Evolutionary conservation across 129 eudicot species (phyloP).

Genomic region (Pseudognaphalium luteoalbum): DNA sequence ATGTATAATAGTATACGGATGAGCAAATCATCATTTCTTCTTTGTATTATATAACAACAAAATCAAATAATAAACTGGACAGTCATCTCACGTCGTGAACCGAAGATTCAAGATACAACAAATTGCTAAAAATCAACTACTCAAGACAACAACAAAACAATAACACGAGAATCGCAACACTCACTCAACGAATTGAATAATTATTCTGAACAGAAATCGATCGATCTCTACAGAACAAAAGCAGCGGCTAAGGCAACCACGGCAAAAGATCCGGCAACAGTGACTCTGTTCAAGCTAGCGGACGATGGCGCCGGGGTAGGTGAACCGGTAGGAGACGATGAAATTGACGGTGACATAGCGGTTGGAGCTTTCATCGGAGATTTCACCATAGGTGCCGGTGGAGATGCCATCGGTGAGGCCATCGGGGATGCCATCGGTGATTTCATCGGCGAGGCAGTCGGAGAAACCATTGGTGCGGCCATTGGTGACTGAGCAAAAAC

Average conservation of each 20-base stretch:
- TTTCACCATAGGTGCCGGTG: constrained; percentile 37
- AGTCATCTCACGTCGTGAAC: neutral
- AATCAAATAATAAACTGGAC: too few species aligned
- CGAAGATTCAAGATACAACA: constrained; percentile 24
- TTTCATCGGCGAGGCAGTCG: constrained; percentile 40
- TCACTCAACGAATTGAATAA: constrained; percentile 9
- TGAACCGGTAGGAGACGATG: constrained; percentile 36
- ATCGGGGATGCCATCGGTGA: constrained; percentile 40
- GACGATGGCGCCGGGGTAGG: constrained; percentile 36
- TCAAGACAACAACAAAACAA: neutral
- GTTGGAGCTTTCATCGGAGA: constrained; percentile 32
- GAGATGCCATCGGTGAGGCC: constrained; percentile 41
- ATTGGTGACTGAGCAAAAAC: constrained; percentile 65
- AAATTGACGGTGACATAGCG: constrained; percentile 29
- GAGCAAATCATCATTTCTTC: neutral
- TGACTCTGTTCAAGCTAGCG: constrained; percentile 49
- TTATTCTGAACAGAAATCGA: neutral
- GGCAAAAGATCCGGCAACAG: constrained; percentile 63
- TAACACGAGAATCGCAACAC: constrained; percentile 14
- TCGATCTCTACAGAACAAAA: constrained; percentile 55
- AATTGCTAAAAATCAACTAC: constrained; percentile 24
- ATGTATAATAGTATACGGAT: too few species aligned
- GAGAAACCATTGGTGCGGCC: constrained; percentile 50
- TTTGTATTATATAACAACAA: too few species aligned
- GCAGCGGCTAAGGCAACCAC: constrained; percentile 58